phyloP scores from a whole-genome alignment of 768 basidiomycete species.

The Mrakia hoshinonis region DNA sequence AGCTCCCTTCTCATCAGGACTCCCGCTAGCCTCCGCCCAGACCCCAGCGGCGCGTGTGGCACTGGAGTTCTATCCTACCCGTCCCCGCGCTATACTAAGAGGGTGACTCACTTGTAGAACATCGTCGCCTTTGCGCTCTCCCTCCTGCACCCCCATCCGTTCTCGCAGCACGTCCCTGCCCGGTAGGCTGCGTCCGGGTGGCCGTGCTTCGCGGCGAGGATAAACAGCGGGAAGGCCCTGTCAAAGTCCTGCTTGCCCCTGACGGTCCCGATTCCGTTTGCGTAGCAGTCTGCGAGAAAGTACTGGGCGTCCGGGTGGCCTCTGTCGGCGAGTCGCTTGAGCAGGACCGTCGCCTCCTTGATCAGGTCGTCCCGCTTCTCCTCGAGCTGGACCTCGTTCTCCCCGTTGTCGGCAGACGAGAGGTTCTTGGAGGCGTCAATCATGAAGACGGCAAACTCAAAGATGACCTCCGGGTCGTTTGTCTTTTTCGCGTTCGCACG shows the following conservation, averaged over 20 bases:
- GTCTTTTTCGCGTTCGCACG: constrained; percentile 97
- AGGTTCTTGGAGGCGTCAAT: constrained; percentile 90
- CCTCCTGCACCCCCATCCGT: constrained; percentile 93
- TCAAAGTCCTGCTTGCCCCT: constrained; percentile 93
- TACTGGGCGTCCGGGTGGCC: constrained; percentile 93
- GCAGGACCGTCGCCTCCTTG: constrained; percentile 73
- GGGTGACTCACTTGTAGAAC: constrained; percentile 56
- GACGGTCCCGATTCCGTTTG: constrained; percentile 91
- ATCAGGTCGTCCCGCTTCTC: constrained; percentile 61
- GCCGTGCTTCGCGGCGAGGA: constrained; percentile 91
- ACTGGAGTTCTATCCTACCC: too few relatives aligned
- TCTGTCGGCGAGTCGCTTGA: constrained; percentile 85
- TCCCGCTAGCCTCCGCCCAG: too few relatives aligned
- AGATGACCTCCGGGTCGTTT: constrained; percentile 92
- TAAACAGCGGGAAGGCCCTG: constrained; percentile 89
- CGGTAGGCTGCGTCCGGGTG: constrained; percentile 93
- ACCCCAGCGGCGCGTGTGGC: too few relatives aligned
- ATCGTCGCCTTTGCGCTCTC: constrained; percentile 85
- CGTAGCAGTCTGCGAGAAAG: constrained; percentile 95
- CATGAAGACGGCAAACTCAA: constrained; percentile 98
- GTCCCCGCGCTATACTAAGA: too few relatives aligned
- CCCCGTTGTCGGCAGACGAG: constrained; percentile 49
- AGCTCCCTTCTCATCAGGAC: too few relatives aligned
- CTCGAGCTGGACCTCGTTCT: constrained; percentile 37
- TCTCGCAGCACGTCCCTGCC: constrained; percentile 95